Percentiles rank a stretch among this genome's conserved stretches.
Conservation (phyloP, 345 rosid species). For the Eucalyptus brandiana region DNA sequence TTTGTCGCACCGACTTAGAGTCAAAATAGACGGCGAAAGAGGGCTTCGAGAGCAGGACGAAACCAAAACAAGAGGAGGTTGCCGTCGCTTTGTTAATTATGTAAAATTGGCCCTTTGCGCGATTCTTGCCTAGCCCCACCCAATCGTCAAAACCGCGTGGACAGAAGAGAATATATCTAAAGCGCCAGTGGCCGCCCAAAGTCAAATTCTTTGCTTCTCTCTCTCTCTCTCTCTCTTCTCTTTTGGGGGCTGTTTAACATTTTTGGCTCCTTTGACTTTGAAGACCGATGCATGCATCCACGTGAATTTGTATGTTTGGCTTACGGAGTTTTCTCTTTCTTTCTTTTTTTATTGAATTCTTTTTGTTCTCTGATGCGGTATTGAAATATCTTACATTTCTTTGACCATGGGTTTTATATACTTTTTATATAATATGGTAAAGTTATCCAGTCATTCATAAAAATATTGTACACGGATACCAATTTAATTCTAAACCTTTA, state of each 20-base stretch:
- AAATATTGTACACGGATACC: rapidly evolving
- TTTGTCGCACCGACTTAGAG: neutral
- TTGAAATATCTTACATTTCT: neutral
- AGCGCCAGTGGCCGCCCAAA: neutral
- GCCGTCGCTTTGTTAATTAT: neutral
- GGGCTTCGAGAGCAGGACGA: neutral
- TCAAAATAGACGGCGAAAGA: neutral
- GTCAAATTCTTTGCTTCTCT: neutral
- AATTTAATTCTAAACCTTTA: no score
- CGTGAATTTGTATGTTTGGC: neutral
- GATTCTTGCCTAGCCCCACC: neutral
- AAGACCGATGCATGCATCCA: neutral
- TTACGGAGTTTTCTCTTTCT: neutral
- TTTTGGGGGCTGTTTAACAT: neutral
- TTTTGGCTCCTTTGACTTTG: neutral
- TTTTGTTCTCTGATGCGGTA: neutral
- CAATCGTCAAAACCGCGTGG: neutral
- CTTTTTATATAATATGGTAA: no score
- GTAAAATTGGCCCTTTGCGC: neutral
- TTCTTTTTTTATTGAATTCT: neutral
- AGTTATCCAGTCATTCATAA: neutral
- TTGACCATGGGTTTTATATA: neutral
- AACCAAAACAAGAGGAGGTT: neutral
- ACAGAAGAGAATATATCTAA: neutral
- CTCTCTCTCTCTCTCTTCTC: neutral